Evolutionary conservation across 768 basidiomycete species (phyloP).

Genomic region (Calocybe gangraenosa): DNA sequence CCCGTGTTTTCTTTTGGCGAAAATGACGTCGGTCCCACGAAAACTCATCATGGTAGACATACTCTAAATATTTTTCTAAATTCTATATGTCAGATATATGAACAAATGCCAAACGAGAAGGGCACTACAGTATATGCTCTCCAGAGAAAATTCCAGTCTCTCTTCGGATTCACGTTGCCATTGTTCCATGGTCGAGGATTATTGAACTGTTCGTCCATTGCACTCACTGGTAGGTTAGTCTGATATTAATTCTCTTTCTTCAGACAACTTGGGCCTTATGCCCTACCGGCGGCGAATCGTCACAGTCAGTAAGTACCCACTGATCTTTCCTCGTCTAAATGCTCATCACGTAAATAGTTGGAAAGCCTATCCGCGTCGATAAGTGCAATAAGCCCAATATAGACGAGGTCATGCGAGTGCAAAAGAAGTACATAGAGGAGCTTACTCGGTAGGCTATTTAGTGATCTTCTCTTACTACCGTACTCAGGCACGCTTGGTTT

Average conservation of each 20-base stretch:
- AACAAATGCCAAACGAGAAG: constrained; percentile 94
- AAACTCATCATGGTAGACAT: background rate
- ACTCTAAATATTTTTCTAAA: too few relatives aligned
- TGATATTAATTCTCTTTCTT: background rate
- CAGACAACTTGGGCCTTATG: constrained; percentile 94
- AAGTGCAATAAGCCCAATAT: constrained; percentile 77
- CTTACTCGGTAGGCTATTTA: constrained; percentile 64
- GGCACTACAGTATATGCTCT: constrained; percentile 83
- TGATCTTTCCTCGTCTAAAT: background rate
- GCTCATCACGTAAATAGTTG: constrained; percentile 47
- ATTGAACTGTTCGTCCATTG: constrained; percentile 85
- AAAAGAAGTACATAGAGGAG: constrained; percentile 88
- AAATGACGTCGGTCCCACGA: constrained; percentile 76
- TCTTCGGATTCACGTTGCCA: constrained; percentile 95
- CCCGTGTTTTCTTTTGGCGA: constrained; percentile 99
- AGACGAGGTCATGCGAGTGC: constrained; percentile 75
- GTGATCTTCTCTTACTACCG: background rate
- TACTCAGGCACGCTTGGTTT: background rate
- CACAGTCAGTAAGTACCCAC: constrained; percentile 80
- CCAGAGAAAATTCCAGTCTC: constrained; percentile 86
- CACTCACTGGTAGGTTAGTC: background rate
- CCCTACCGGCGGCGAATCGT: constrained; percentile 94
- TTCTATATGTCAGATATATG: constrained; percentile 85
- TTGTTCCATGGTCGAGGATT: constrained; percentile 96
- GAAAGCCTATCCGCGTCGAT: constrained; percentile 78